phyloP scores from a whole-genome alignment of 2,329 filamentous ascomycete genomes.

The Trichoderma koningii region DNA sequence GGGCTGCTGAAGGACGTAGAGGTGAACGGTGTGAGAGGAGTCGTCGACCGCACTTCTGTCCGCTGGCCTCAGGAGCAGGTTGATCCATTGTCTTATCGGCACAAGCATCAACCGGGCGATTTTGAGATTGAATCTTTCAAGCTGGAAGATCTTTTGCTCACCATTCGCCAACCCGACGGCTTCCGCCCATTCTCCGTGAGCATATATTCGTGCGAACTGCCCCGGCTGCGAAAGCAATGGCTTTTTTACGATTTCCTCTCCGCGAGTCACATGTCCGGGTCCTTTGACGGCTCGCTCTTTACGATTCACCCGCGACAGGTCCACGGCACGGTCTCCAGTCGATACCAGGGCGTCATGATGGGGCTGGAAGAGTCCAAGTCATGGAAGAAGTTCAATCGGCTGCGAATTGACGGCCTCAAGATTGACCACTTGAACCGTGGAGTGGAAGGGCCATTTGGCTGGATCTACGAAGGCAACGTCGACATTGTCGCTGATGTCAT shows the following conservation, averaged over 20 bases:
- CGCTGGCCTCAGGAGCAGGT: constrained; percentile 63
- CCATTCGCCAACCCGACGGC: constrained; percentile 82
- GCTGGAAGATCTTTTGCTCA: constrained; percentile 88
- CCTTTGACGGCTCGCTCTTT: constrained; percentile 92
- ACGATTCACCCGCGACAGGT: constrained; percentile 94
- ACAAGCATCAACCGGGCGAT: constrained; percentile 85
- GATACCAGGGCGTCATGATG: constrained; percentile 54
- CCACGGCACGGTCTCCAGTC: constrained; percentile 71
- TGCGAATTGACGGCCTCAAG: constrained; percentile 88
- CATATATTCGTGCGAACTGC: constrained; percentile 93
- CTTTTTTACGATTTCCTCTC: constrained; percentile 97
- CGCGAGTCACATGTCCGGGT: constrained; percentile 93
- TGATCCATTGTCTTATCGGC: constrained; percentile 84
- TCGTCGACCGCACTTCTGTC: constrained; percentile 86
- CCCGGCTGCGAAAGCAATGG: constrained; percentile 91
- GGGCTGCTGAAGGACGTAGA: constrained; percentile 89
- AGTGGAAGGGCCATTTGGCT: constrained; percentile 90
- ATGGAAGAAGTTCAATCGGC: constrained; percentile 94
- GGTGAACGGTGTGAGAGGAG: constrained; percentile 87
- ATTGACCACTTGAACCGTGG: constrained; percentile 96
- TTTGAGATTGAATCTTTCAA: constrained; percentile 98
- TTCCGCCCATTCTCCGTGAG: constrained; percentile 96
- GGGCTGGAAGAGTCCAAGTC: constrained; percentile 66
- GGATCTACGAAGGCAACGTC: constrained; percentile 96
- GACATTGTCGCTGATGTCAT: constrained; percentile 96